Conservation (phyloP, 805 yeast genomes). For the Lipomyces orientalis region DNA sequence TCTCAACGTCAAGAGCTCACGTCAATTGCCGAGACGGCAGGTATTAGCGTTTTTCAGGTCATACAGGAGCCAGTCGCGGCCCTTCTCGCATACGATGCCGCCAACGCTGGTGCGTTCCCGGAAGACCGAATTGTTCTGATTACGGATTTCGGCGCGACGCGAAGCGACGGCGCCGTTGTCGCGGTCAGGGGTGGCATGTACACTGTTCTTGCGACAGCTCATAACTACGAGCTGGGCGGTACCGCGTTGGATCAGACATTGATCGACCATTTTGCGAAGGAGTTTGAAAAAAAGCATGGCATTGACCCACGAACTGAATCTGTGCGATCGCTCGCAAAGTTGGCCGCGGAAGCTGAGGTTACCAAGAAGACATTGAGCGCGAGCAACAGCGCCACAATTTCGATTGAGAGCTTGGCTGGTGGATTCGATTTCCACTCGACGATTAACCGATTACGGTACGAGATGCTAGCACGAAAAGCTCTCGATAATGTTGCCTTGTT, state of each 20-base stretch:
- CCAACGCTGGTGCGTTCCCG: slow-evolving; percentile 29
- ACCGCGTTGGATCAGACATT: slow-evolving; percentile 79
- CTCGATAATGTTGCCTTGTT: slow-evolving; percentile 77
- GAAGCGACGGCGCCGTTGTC: slow-evolving; percentile 94
- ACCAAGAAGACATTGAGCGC: slow-evolving; percentile 92
- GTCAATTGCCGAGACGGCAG: slow-evolving; percentile 69
- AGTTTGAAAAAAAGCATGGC: slow-evolving; percentile 86
- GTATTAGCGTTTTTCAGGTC: slow-evolving; percentile 80
- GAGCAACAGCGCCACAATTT: slow-evolving; percentile 84
- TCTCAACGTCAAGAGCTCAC: slow-evolving; percentile 70
- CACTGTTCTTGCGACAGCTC: slow-evolving; percentile 85
- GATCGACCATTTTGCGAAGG: slow-evolving; percentile 85
- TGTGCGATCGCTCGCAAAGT: slow-evolving; percentile 86
- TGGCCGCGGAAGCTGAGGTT: slow-evolving; percentile 77
- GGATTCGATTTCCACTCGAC: slow-evolving; percentile 93
- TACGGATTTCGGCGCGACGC: slow-evolving; percentile 94
- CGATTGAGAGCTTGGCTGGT: slow-evolving; percentile 92
- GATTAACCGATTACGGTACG: slow-evolving; percentile 92
- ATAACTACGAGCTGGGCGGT: slow-evolving; percentile 86
- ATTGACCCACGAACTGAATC: slow-evolving; percentile 74
- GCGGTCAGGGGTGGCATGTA: slow-evolving; percentile 93
- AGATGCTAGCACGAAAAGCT: slow-evolving; percentile 80
- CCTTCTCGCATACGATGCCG: slow-evolving; percentile 73
- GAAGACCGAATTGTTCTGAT: slow-evolving; percentile 84
- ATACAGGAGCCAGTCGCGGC: slow-evolving; percentile 94